phyloP scores from a whole-genome alignment of 305 asterid species.

The Solanum hybrid region DNA sequence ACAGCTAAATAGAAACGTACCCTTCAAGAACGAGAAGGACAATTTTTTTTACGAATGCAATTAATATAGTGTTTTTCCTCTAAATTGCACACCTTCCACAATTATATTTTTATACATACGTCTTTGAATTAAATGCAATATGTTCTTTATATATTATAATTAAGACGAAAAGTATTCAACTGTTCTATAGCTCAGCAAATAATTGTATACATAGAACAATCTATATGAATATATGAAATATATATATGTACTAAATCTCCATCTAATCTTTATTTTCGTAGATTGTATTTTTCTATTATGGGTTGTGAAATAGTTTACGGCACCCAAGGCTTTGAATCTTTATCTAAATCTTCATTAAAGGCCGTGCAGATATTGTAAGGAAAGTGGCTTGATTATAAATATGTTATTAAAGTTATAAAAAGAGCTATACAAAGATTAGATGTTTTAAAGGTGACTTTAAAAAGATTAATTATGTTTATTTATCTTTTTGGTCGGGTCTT shows the following conservation, averaged over 20 bases:
- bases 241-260: not conserved
- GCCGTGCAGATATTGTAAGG: conserved; percentile 4
- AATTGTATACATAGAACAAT: not conserved
- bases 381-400: not conserved
- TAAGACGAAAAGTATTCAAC: not conserved
- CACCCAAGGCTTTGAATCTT: not conserved
- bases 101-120: not conserved
- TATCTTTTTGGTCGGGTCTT: conserved; percentile 2
- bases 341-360: conserved; percentile 7
- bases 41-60: not conserved
- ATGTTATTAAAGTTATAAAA: not conserved
- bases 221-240: not conserved
- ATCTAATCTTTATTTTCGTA: not conserved
- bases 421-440: not conserved
- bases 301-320: not conserved
- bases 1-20: too few relatives aligned
- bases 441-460: not conserved
- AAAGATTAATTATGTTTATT: not conserved
- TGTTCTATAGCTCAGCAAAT: not conserved
- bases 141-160: not conserved
- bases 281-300: not conserved
- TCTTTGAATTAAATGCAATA: not conserved
- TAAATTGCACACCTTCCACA: not conserved
- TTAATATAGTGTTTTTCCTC: not conserved
- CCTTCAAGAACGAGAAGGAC: not conserved